Evolutionary conservation across 352 stramenopile species (phyloP).

Genomic region (Phytophthora sansomeana): DNA sequence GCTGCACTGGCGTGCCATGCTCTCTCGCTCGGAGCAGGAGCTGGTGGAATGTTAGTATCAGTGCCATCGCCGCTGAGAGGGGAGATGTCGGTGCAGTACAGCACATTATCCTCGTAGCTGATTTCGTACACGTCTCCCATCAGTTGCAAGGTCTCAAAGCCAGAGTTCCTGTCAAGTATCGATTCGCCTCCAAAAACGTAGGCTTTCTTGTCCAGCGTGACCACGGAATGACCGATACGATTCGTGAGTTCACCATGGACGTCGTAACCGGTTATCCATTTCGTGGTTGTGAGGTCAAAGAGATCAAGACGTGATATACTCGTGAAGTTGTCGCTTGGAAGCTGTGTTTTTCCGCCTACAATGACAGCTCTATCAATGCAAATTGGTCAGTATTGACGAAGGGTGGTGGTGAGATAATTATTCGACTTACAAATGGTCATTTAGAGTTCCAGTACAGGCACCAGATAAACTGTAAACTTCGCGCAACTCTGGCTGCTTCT

Average conservation of each 20-base stretch:
- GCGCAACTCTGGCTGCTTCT: slow-evolving; percentile 12
- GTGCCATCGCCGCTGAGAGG: slow-evolving; percentile 17
- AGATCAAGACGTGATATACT: slow-evolving; percentile 55
- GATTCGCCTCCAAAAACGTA: slow-evolving; percentile 72
- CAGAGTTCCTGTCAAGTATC: slow-evolving; percentile 5
- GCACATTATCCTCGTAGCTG: slow-evolving; percentile 45
- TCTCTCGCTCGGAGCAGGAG: slow-evolving; percentile 24
- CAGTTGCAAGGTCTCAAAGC: slow-evolving; percentile 6
- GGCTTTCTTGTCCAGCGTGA: slow-evolving; percentile 46
- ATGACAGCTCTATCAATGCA: slow-evolving; percentile 54
- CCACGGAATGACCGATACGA: slow-evolving; percentile 60
- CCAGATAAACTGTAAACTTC: slow-evolving; percentile 35
- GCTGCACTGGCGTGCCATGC: slow-evolving; percentile 57
- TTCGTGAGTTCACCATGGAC: slow-evolving; percentile 57
- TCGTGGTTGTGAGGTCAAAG: slow-evolving; percentile 58
- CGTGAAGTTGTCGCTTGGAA: slow-evolving; percentile 30
- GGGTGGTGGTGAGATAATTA: not conserved
- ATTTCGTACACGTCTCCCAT: slow-evolving; percentile 56
- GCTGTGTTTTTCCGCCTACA: slow-evolving; percentile 58
- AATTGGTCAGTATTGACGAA: not conserved
- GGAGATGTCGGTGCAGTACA: slow-evolving; percentile 50
- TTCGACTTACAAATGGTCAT: slow-evolving; percentile 53
- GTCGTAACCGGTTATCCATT: slow-evolving; percentile 69
- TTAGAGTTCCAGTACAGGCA: slow-evolving; percentile 40
- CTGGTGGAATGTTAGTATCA: slow-evolving; percentile 18